phyloP scores from a whole-genome alignment of 306 rosid genomes.

The Clitoria ternatea region DNA sequence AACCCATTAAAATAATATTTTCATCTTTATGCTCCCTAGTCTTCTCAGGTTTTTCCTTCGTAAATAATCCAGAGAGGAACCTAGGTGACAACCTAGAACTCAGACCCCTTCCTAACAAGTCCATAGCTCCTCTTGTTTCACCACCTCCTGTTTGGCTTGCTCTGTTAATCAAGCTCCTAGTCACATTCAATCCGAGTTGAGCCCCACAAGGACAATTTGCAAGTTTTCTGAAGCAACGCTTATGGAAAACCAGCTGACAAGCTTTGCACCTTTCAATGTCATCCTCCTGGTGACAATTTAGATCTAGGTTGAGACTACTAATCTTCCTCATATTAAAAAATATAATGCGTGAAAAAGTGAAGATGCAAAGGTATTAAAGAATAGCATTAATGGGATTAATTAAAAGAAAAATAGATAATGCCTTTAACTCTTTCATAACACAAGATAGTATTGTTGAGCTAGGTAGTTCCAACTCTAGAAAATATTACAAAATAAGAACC shows the following conservation, averaged over 20 bases:
- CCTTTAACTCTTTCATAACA: not conserved
- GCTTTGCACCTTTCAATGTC: slow-evolving; percentile 65
- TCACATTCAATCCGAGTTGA: slow-evolving; percentile 42
- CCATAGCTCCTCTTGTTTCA: slow-evolving; percentile 45
- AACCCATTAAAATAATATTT: slow-evolving; percentile 80
- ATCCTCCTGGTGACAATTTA: slow-evolving; percentile 62
- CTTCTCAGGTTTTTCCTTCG: slow-evolving; percentile 44
- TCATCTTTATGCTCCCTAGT: slow-evolving; percentile 49
- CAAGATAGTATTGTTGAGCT: not conserved
- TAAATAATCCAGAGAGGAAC: slow-evolving; percentile 65
- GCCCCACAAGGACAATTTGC: slow-evolving; percentile 63
- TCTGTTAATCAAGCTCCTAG: slow-evolving; percentile 31
- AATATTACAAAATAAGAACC: not conserved
- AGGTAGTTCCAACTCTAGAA: not conserved
- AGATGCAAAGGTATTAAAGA: not conserved
- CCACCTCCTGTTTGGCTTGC: slow-evolving; percentile 27
- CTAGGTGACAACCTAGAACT: slow-evolving; percentile 45
- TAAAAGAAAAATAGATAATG: not conserved
- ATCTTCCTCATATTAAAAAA: slow-evolving; percentile 5
- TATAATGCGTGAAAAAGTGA: not conserved
- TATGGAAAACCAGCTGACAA: slow-evolving; percentile 75
- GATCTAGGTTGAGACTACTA: slow-evolving; percentile 17
- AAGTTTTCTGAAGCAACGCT: slow-evolving; percentile 70
- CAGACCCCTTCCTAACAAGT: slow-evolving; percentile 51
- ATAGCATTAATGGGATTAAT: not conserved